Percentiles rank a stretch among this genome's conserved stretches.
phyloP scores from a whole-genome alignment of 768 basidiomycete species.

The Pholiota microspora region DNA sequence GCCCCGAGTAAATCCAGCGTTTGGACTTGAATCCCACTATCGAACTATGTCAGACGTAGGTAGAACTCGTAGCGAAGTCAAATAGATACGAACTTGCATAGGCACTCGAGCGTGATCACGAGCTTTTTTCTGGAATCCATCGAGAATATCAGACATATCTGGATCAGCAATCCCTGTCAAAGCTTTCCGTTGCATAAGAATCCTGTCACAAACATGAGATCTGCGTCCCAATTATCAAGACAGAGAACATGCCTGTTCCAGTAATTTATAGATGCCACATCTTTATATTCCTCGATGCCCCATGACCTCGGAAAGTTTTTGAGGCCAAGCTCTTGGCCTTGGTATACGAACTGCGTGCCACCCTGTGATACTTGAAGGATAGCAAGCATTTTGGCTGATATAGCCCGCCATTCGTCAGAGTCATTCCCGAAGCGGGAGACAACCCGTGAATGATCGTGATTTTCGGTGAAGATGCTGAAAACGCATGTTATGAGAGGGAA shows the following conservation, averaged over 20 bases:
- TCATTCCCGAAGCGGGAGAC: conserved; percentile 71
- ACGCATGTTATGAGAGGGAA: too few species aligned
- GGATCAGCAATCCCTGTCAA: conserved; percentile 36
- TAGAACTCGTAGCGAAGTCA: too few species aligned
- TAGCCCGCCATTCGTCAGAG: conserved; percentile 48
- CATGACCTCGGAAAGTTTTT: conserved; percentile 61
- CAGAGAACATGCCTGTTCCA: conserved; percentile 41
- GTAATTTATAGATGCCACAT: conserved; percentile 60
- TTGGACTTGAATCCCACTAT: conserved; percentile 53
- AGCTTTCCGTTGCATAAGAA: conserved; percentile 34
- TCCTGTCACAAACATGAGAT: conserved; percentile 26
- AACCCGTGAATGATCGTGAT: conserved; percentile 65
- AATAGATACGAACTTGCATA: conserved; percentile 48
- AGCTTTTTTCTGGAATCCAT: conserved; percentile 56
- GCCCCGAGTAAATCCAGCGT: conserved; percentile 66
- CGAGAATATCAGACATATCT: conserved; percentile 62
- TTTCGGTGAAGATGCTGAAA: conserved; percentile 60
- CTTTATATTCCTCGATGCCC: conserved; percentile 74
- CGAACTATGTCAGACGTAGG: not conserved
- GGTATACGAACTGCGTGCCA: conserved; percentile 72
- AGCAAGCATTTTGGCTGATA: conserved; percentile 64
- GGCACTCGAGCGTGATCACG: conserved; percentile 72
- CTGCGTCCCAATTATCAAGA: too few species aligned
- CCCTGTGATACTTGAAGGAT: conserved; percentile 58
- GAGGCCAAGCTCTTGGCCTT: conserved; percentile 73